Evolutionary conservation across 805 yeast species (phyloP).

Genomic region (Kazachstania taianensis): DNA sequence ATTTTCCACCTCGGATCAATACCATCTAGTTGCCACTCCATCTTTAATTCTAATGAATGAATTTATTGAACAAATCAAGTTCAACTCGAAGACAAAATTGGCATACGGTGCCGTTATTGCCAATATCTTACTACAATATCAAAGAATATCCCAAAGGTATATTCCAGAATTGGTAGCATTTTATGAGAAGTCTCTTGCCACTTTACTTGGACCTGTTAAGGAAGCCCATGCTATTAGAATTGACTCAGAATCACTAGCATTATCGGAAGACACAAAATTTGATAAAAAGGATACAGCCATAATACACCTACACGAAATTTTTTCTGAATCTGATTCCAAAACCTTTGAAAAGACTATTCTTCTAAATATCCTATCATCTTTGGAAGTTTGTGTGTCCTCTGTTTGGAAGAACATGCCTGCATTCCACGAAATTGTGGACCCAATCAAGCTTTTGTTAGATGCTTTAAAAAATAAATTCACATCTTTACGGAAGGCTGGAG

Average conservation of each 20-base stretch:
- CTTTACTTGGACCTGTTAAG: slow-evolving; percentile 24
- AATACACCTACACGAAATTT: slow-evolving; percentile 19
- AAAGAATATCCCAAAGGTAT: slow-evolving; percentile 67
- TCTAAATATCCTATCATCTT: slow-evolving; percentile 23
- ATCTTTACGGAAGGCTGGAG: slow-evolving; percentile 25
- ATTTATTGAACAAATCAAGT: slow-evolving; percentile 45
- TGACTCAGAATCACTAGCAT: slow-evolving; percentile 12
- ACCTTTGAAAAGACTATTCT: slow-evolving; percentile 14
- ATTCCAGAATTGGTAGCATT: slow-evolving; percentile 69
- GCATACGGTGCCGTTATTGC: slow-evolving; percentile 58
- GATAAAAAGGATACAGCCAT: slow-evolving; percentile 5
- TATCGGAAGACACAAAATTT: slow-evolving; percentile 11
- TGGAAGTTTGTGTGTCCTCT: slow-evolving; percentile 25
- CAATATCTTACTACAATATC: slow-evolving; percentile 59
- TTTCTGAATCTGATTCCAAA: slow-evolving; percentile 25
- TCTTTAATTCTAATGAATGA: slow-evolving; percentile 65
- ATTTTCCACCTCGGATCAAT: slow-evolving; percentile 92
- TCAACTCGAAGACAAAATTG: slow-evolving; percentile 32
- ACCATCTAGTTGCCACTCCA: slow-evolving; percentile 85
- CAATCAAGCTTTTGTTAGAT: slow-evolving; percentile 37
- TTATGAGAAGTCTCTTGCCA: slow-evolving; percentile 40
- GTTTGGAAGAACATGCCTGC: slow-evolving; percentile 58
- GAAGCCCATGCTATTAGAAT: slow-evolving; percentile 11
- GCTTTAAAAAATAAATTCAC: slow-evolving; percentile 33
- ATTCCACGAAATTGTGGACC: slow-evolving; percentile 45